These are phyloP conservation scores for Stylonectria norvegica DNA, from an alignment of 2,329 filamentous ascomycete genomes.

Conservation along the genomic window DNA sequence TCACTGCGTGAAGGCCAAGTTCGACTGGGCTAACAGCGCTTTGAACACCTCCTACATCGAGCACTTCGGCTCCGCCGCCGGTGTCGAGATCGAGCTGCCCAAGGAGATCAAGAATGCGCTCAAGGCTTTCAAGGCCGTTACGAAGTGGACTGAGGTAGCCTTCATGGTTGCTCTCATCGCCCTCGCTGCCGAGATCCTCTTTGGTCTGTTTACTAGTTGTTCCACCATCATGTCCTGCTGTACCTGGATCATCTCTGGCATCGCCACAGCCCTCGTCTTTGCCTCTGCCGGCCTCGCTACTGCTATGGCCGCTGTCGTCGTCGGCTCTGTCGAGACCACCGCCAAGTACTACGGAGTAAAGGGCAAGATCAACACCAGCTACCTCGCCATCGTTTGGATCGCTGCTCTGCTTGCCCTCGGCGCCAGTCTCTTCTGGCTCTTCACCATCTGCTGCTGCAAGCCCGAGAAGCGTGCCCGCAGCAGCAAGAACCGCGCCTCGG, in stretches of 20 bases:
- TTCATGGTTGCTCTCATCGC: conserved; percentile 71
- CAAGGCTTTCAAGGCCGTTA: conserved; percentile 68
- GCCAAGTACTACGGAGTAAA: conserved; percentile 70
- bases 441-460: conserved; percentile 79
- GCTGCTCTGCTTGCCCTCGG: conserved; percentile 72
- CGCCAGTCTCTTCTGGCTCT: conserved; percentile 83
- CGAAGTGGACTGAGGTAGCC: conserved; percentile 78
- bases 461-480: conserved; percentile 31
- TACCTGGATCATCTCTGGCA: conserved; percentile 70
- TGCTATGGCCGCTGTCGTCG: conserved; percentile 66
- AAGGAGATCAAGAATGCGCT: conserved; percentile 63
- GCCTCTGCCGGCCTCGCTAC: conserved; percentile 71
- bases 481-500: conserved; percentile 33
- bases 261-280: conserved; percentile 54
- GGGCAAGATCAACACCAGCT: conserved; percentile 62
- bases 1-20: conserved; percentile 67
- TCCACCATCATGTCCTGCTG: conserved; percentile 77
- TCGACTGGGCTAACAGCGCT: conserved; percentile 73
- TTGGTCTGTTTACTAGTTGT: conserved; percentile 81
- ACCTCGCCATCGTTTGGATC: conserved; percentile 74
- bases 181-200: conserved; percentile 67
- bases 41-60: conserved; percentile 61
- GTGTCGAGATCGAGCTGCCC: conserved; percentile 62
- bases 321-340: conserved; percentile 48
- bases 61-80: conserved; percentile 45